Base-by-base conservation (phyloP, 1,284 basidiomycete genomes). In the Ustilago loliicola region DNA sequence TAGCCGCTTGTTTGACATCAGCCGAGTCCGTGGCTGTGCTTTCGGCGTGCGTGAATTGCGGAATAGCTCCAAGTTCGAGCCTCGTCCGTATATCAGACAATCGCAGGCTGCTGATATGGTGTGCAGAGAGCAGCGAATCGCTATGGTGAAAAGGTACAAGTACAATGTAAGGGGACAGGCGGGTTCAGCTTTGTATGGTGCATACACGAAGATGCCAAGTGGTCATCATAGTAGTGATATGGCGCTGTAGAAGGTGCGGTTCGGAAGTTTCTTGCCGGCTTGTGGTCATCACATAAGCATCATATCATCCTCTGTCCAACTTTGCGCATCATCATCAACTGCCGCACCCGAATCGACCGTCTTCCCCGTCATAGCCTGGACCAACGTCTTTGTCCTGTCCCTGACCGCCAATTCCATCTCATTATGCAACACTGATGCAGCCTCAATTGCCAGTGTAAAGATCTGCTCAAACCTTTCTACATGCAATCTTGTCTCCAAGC, bases 401-500 rank as follows among this genome's bases (percentile, higher is more conserved):
- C 90, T 89, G 61, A 96, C 90, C 1, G 92, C 92, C 34, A 85
- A 87, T 80, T 91, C 92, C 93, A 98, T 95, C 88, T 97, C 95
- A 57, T 87, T 88, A 77, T 94, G 93, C 58, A 99, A 88, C 19
- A 94, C 91, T 64, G 89, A 89, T 13, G 92, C 91, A 8, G 93
- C 95, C 66, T 95, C 91, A 30, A 91, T 90, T 1, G 92, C 94
- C 50, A 96, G 87, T 72, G 88, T 88, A 77, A 98, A 91, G 83
- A 98, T 91, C 84, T 96, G 94, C 84, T 94, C 93, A 82, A 98
- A 96, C 50, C 94, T 90, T 82, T 96, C 95, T 15, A 96, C 92
- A 83, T 95, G 94, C 70, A 99, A 87, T n/a, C 96, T 89, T 15
- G 95, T 97, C 87, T 98, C 96, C 91, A 98, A 93, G 70, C 92